A percentile compares a stretch with the other conserved stretches of the same genome.
Evolutionary conservation across 768 basidiomycete species (phyloP).

Genomic region (Porphyrellus cyaneotinctus): DNA sequence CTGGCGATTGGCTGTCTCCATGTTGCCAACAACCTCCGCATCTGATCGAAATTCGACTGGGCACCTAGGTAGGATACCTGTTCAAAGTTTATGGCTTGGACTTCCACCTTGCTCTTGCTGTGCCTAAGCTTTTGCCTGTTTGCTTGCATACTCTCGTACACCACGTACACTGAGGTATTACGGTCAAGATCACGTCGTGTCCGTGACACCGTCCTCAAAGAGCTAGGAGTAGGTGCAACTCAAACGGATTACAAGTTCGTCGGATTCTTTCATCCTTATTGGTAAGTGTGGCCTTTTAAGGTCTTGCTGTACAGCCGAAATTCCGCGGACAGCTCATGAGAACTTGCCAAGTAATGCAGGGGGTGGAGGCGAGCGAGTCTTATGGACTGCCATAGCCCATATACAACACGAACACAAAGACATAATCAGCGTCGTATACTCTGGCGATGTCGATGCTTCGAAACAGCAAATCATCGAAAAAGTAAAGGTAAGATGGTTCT

Average conservation of each 20-base stretch:
- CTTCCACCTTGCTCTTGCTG: conserved; percentile 10
- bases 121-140: conserved; percentile 11
- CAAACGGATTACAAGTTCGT: conserved; percentile 40
- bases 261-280: conserved; percentile 95
- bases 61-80: background rate
- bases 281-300: conserved; percentile 46
- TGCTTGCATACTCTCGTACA: conserved; percentile 17
- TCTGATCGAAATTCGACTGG: background rate
- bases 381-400: conserved; percentile 85
- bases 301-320: background rate
- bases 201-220: conserved; percentile 21
- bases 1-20: no score
- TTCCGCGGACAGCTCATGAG: conserved; percentile 30
- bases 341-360: conserved; percentile 75
- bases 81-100: conserved; percentile 4
- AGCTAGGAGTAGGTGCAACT: conserved; percentile 6
- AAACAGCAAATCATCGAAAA: conserved; percentile 79
- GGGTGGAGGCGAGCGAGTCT: conserved; percentile 92
- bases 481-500: conserved; percentile 55
- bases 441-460: conserved; percentile 76
- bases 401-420: conserved; percentile 66
- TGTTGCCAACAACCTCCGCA: background rate
- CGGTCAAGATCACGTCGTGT: conserved; percentile 19
- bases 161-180: conserved; percentile 22
- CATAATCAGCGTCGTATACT: conserved; percentile 78